Percentiles rank a stretch among this genome's conserved stretches.
phyloP scores from a whole-genome alignment of 108 stramenopile genomes.

The Pseudonitzschia pungens region DNA sequence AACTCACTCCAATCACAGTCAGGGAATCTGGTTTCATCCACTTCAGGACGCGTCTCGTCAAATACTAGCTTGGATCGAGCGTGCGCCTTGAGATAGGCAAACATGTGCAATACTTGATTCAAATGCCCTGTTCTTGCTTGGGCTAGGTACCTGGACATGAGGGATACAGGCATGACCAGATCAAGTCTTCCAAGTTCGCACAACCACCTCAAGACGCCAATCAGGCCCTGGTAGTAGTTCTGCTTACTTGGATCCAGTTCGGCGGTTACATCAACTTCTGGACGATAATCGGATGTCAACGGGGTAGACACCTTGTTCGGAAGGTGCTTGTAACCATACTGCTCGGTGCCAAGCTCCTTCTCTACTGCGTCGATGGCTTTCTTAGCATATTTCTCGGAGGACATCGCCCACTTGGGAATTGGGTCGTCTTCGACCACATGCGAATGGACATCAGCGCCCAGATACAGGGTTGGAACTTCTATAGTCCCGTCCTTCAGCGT shows the following conservation, averaged over 20 bases:
- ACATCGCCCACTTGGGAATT: background rate
- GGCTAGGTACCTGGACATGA: too few species aligned
- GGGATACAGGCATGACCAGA: too few species aligned
- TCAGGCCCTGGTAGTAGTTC: background rate
- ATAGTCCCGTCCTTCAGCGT: too few species aligned
- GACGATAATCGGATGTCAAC: background rate
- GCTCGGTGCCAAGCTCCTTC: background rate
- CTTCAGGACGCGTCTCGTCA: conserved; percentile 11
- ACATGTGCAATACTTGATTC: conserved; percentile 1
- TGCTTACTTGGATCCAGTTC: conserved; percentile 19
- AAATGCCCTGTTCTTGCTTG: too few species aligned
- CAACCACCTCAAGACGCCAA: too few species aligned
- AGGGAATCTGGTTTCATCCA: background rate
- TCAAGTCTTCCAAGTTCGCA: too few species aligned
- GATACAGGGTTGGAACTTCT: too few species aligned
- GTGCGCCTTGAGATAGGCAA: conserved; percentile 28
- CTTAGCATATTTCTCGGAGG: background rate
- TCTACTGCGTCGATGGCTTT: background rate
- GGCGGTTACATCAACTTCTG: conserved; percentile 25
- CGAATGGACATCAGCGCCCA: too few species aligned
- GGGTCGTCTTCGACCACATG: too few species aligned
- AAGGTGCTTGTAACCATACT: background rate
- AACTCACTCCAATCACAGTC: background rate
- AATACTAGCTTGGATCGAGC: conserved; percentile 32
- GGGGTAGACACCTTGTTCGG: background rate